phyloP scores from a whole-genome alignment of 2,329 filamentous ascomycete genomes.

The Colletotrichum liaoningense region DNA sequence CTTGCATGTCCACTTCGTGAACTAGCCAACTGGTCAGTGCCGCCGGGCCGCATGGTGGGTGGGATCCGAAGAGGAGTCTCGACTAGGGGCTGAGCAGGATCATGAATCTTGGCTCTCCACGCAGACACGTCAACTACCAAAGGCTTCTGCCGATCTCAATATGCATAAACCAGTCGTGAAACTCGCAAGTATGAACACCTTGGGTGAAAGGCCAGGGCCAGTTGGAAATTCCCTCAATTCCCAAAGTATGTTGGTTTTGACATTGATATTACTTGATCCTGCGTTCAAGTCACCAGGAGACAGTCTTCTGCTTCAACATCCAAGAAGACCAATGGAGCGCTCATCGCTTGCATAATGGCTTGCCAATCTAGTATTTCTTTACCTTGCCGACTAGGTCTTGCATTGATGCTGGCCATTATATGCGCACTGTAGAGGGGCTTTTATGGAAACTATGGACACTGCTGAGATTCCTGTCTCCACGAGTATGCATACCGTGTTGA shows the following conservation, averaged over 20 bases:
- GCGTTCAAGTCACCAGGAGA: background rate
- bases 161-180: conserved; percentile 1
- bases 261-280: no score
- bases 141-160: conserved; percentile 25
- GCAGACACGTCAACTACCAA: conserved; percentile 23
- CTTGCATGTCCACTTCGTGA: background rate
- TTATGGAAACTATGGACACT: background rate
- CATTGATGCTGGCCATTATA: background rate
- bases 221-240: background rate
- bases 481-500: background rate
- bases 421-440: background rate
- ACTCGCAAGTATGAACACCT: background rate
- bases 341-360: background rate
- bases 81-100: conserved; percentile 9
- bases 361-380: background rate
- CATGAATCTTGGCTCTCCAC: conserved; percentile 17
- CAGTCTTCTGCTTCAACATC: background rate
- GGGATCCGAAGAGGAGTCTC: background rate
- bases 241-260: background rate
- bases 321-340: no score
- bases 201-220: background rate
- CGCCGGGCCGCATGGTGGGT: conserved; percentile 15
- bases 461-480: background rate
- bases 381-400: background rate
- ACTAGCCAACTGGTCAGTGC: background rate